phyloP scores from a whole-genome alignment of 2,329 filamentous ascomycete genomes.

The Colletotrichum gigasporum region DNA sequence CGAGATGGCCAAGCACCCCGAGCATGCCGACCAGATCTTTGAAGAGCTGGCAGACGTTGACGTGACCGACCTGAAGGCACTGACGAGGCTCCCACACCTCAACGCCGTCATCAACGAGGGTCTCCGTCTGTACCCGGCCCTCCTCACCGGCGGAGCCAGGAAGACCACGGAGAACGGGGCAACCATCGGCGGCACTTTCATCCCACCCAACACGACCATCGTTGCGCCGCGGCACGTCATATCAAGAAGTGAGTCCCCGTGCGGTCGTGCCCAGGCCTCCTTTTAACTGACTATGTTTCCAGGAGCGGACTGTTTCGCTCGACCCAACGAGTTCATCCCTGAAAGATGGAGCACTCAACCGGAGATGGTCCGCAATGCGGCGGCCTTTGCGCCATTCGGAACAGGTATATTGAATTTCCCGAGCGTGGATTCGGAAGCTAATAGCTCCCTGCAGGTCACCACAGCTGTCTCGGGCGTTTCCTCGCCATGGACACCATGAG shows the following conservation, averaged over 20 bases:
- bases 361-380: conserved; percentile 43
- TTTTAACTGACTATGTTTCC: background rate
- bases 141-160: conserved; percentile 27
- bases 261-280: background rate
- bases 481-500: conserved; percentile 27
- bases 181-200: conserved; percentile 22
- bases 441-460: conserved; percentile 5
- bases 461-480: conserved; percentile 29
- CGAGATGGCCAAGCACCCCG: conserved; percentile 32
- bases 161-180: conserved; percentile 29
- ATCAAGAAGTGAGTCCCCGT: conserved; percentile 44
- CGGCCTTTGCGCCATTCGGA: conserved; percentile 44
- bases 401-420: conserved; percentile 34
- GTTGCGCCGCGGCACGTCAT: conserved; percentile 35
- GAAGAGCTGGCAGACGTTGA: conserved; percentile 32
- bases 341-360: conserved; percentile 46
- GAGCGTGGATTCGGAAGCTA: background rate
- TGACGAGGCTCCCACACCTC: conserved; percentile 34
- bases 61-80: conserved; percentile 29
- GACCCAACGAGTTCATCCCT: conserved; percentile 44
- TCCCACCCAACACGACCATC: conserved; percentile 30
- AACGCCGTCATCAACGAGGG: conserved; percentile 34
- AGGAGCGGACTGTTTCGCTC: conserved; percentile 41
- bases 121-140: conserved; percentile 29
- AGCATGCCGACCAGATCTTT: conserved; percentile 27